Conservation (phyloP, 306 rosid species). For the Acacia melanoxylon region DNA sequence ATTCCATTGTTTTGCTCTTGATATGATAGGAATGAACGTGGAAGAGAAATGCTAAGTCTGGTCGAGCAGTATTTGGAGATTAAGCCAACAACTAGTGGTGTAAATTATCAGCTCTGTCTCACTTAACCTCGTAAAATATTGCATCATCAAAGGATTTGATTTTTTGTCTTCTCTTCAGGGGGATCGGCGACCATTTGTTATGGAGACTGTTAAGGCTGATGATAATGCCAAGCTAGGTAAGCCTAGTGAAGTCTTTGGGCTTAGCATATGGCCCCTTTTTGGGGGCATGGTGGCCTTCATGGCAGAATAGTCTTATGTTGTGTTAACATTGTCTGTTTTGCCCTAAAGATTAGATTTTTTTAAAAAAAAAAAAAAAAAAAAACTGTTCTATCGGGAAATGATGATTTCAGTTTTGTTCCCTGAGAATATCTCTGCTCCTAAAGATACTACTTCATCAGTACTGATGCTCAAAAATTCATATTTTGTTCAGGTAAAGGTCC, state of each 20-base stretch:
- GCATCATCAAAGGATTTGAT: slow-evolving; percentile 4
- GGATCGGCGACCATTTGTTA: slow-evolving; percentile 70
- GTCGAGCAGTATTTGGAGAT: slow-evolving; percentile 71
- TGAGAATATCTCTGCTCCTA: not conserved
- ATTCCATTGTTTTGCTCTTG: slow-evolving; percentile 18
- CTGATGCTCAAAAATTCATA: slow-evolving; percentile 8
- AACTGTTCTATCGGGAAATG: slow-evolving; percentile 1
- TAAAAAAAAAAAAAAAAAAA: no score
- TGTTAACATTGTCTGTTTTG: not conserved
- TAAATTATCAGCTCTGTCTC: slow-evolving; percentile 40
- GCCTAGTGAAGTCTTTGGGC: slow-evolving; percentile 19
- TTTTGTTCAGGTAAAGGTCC: slow-evolving; percentile 78
- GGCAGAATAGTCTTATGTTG: not conserved
- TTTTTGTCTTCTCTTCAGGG: slow-evolving; percentile 59
- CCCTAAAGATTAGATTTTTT: not conserved
- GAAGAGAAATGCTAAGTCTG: slow-evolving; percentile 83
- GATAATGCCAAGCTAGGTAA: slow-evolving; percentile 88
- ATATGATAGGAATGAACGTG: slow-evolving; percentile 82
- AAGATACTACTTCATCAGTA: slow-evolving; percentile 14
- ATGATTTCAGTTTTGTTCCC: slow-evolving; percentile 1
- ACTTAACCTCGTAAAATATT: slow-evolving; percentile 9
- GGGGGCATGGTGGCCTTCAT: not conserved
- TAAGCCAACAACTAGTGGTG: slow-evolving; percentile 64
- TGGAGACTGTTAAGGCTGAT: slow-evolving; percentile 97
- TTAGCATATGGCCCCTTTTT: not conserved